phyloP scores from a whole-genome alignment of 2,329 filamentous ascomycete genomes.

The Colletotrichum magnum region DNA sequence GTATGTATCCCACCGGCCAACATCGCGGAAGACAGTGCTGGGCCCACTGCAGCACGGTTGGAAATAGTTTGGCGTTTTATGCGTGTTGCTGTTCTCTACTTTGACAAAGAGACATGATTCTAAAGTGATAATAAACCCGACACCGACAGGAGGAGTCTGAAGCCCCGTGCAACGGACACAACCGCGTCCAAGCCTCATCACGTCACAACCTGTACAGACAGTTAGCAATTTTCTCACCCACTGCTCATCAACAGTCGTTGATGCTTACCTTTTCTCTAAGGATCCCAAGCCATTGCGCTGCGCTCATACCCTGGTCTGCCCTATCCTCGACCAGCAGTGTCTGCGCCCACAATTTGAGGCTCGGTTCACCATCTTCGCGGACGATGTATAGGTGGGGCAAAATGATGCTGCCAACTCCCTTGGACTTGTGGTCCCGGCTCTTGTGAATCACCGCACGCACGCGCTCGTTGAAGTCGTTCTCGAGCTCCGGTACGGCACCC shows the following conservation, averaged over 20 bases:
- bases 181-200: slow-evolving; percentile 30
- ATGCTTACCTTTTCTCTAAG: slow-evolving; percentile 89
- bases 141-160: not conserved
- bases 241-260: not conserved
- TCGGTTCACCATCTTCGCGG: slow-evolving; percentile 95
- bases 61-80: not conserved
- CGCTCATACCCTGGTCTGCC: slow-evolving; percentile 92
- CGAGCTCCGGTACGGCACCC: slow-evolving; percentile 85
- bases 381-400: slow-evolving; percentile 94
- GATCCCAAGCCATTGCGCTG: slow-evolving; percentile 92
- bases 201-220: slow-evolving; percentile 22
- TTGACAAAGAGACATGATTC: slow-evolving; percentile 20
- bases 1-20: not conserved
- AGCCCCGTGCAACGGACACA: not conserved
- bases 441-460: slow-evolving; percentile 92
- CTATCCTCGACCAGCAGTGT: slow-evolving; percentile 95
- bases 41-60: not conserved
- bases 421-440: slow-evolving; percentile 87
- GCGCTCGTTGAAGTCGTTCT: slow-evolving; percentile 97
- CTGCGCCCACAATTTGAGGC: slow-evolving; percentile 95
- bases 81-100: slow-evolving; percentile 23
- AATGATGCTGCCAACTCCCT: slow-evolving; percentile 93
- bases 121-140: slow-evolving; percentile 24
- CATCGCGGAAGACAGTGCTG: not conserved
- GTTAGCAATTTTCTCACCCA: slow-evolving; percentile 1